Conservation (phyloP, 139 green algal species). For the Desmodesmus armatus region DNA sequence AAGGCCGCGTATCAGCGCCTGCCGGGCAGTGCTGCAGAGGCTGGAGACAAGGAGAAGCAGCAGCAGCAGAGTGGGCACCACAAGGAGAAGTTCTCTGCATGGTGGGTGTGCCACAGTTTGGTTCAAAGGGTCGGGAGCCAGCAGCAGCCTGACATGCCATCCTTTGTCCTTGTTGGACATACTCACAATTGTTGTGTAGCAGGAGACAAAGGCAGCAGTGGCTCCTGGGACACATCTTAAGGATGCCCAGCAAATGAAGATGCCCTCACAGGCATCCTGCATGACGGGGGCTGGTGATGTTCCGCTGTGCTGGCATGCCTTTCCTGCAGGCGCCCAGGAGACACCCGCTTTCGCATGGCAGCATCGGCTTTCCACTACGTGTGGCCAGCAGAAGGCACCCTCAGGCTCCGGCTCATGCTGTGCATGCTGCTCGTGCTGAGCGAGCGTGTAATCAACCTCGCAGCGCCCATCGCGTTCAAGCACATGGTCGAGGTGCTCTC, state of each 20-base stretch:
- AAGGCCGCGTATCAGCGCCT: slow-evolving; percentile 17
- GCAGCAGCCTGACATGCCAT: too few species aligned
- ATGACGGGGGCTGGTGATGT: too few species aligned
- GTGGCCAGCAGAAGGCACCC: slow-evolving; percentile 57
- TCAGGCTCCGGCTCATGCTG: slow-evolving; percentile 51
- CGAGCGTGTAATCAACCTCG: slow-evolving; percentile 78
- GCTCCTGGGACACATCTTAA: too few species aligned
- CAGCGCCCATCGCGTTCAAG: slow-evolving; percentile 73
- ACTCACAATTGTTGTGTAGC: too few species aligned
- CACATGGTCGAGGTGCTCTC: slow-evolving; percentile 64
- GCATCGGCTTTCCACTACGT: slow-evolving; percentile 67
- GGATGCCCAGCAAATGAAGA: neutral
- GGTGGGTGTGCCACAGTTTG: neutral
- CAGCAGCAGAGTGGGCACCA: neutral
- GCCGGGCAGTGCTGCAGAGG: neutral
- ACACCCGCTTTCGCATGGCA: slow-evolving; percentile 41
- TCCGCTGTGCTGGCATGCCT: neutral
- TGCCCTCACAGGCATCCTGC: too few species aligned
- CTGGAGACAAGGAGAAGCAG: neutral
- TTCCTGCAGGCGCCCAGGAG: slow-evolving; percentile 32
- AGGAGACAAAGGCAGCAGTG: too few species aligned
- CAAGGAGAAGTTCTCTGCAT: neutral
- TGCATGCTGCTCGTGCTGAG: slow-evolving; percentile 78
- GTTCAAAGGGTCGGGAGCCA: too few species aligned
- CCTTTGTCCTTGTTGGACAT: too few species aligned